phyloP scores from a whole-genome alignment of 495 filamentous ascomycete species.

The Sordaria brevicollis region DNA sequence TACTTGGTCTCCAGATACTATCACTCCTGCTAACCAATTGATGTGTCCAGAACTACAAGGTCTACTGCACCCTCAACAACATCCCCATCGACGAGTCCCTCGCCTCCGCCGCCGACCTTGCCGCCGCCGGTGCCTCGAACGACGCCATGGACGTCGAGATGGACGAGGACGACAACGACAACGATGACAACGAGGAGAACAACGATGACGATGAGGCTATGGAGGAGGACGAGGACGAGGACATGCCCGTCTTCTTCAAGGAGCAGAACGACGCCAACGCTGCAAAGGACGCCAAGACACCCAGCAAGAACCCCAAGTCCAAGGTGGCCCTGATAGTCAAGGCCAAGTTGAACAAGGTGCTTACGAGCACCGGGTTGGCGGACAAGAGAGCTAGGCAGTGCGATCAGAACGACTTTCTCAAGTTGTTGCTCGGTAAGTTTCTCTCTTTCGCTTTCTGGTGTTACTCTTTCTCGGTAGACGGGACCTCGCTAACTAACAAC shows the following conservation, averaged over 20 bases:
- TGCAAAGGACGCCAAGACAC: slow-evolving; percentile 35
- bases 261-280: slow-evolving; percentile 43
- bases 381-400: slow-evolving; percentile 75
- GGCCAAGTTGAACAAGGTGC: slow-evolving; percentile 72
- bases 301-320: slow-evolving; percentile 49
- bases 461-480: slow-evolving; percentile 15
- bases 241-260: slow-evolving; percentile 69
- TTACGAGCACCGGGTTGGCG: slow-evolving; percentile 64
- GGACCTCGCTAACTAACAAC: slow-evolving; percentile 20
- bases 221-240: slow-evolving; percentile 29
- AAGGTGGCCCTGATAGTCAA: slow-evolving; percentile 68
- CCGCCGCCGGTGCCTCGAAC: slow-evolving; percentile 42
- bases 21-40: not conserved
- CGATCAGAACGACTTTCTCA: slow-evolving; percentile 83
- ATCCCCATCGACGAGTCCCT: slow-evolving; percentile 65
- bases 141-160: slow-evolving; percentile 48
- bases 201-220: slow-evolving; percentile 31
- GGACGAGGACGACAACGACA: slow-evolving; percentile 40
- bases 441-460: not conserved
- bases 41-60: slow-evolving; percentile 55
- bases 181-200: slow-evolving; percentile 42
- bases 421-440: slow-evolving; percentile 27
- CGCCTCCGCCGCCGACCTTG: slow-evolving; percentile 20
- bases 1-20: not conserved
- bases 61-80: slow-evolving; percentile 78